Evolutionary conservation across 495 filamentous ascomycete species (phyloP).

Genomic region (Aspergillus saccharolyticus): DNA sequence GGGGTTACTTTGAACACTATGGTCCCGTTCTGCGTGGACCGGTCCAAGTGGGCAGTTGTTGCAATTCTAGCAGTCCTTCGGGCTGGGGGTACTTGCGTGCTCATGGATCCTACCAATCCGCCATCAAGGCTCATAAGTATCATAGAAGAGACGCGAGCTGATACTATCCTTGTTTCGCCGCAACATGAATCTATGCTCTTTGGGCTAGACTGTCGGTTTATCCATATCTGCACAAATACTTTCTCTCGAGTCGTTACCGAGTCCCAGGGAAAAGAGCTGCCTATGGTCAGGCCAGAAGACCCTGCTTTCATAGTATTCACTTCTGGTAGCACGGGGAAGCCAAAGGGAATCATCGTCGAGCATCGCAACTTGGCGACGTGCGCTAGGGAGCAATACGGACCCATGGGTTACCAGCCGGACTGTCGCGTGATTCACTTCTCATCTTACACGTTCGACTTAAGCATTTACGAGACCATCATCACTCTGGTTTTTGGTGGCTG

Average conservation of each 20-base stretch:
- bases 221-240: background rate
- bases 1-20: constrained; percentile 30
- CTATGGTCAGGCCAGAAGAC: background rate
- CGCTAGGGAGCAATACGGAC: background rate
- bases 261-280: background rate
- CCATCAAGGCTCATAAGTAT: background rate
- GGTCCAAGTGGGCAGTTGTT: constrained; percentile 37
- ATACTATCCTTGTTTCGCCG: background rate
- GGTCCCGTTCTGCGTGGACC: constrained; percentile 45
- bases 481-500: constrained; percentile 42
- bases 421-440: constrained; percentile 45
- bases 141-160: background rate
- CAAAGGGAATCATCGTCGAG: constrained; percentile 39
- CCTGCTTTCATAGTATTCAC: constrained; percentile 31
- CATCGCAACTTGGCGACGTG: constrained; percentile 22
- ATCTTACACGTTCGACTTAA: constrained; percentile 37
- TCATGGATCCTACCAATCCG: constrained; percentile 44
- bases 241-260: no score
- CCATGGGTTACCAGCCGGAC: constrained; percentile 25
- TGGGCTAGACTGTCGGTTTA: no score
- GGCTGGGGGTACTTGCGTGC: constrained; percentile 44
- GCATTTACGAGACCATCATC: constrained; percentile 33
- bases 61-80: constrained; percentile 35
- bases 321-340: constrained; percentile 36
- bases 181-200: background rate